These are phyloP conservation scores for Zea mays DNA, from an alignment of 176 grass and related monocot species.

Conservation along the genomic window DNA sequence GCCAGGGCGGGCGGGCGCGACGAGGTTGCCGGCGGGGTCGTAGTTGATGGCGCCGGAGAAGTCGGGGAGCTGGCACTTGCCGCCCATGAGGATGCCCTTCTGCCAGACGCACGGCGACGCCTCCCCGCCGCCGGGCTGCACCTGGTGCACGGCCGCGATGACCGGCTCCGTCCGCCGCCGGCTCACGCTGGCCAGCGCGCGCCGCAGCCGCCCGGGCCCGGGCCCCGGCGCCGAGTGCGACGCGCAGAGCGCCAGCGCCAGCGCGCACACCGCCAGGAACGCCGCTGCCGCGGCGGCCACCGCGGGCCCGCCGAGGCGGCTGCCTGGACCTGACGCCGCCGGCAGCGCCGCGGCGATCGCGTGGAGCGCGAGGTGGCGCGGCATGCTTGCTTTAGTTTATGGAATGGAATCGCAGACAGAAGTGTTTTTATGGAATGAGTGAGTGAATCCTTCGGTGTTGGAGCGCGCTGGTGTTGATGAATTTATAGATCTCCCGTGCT, in stretches of 20 bases:
- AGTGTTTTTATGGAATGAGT: neutral
- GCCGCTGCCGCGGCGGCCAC: slow-evolving; percentile 34
- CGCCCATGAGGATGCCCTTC: slow-evolving; percentile 88
- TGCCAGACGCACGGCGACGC: slow-evolving; percentile 77
- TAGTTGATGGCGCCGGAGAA: slow-evolving; percentile 84
- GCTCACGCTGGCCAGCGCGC: slow-evolving; percentile 53
- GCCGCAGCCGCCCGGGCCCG: slow-evolving; percentile 38
- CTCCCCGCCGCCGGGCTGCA: slow-evolving; percentile 48
- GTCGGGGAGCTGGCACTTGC: slow-evolving; percentile 90
- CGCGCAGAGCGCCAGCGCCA: slow-evolving; percentile 59
- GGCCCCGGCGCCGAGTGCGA: slow-evolving; percentile 53
- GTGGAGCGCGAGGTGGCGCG: slow-evolving; percentile 50
- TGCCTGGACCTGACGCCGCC: slow-evolving; percentile 11
- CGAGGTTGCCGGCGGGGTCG: slow-evolving; percentile 72
- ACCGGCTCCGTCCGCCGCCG: slow-evolving; percentile 65
- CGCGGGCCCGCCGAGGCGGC: slow-evolving; percentile 12
- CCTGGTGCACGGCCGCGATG: slow-evolving; percentile 76
- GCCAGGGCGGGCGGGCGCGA: slow-evolving; percentile 52
- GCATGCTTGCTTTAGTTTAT: slow-evolving; percentile 31
- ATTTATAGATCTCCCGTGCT: too few relatives aligned
- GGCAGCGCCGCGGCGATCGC: slow-evolving; percentile 21
- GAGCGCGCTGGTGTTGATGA: too few relatives aligned
- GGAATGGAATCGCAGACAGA: too few relatives aligned
- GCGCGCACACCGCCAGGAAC: slow-evolving; percentile 62
- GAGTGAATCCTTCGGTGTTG: too few relatives aligned